A percentile compares a stretch with the other conserved stretches of the same genome.
phyloP scores from a whole-genome alignment of 129 eudicot species.

The Saussurea involucrata region DNA sequence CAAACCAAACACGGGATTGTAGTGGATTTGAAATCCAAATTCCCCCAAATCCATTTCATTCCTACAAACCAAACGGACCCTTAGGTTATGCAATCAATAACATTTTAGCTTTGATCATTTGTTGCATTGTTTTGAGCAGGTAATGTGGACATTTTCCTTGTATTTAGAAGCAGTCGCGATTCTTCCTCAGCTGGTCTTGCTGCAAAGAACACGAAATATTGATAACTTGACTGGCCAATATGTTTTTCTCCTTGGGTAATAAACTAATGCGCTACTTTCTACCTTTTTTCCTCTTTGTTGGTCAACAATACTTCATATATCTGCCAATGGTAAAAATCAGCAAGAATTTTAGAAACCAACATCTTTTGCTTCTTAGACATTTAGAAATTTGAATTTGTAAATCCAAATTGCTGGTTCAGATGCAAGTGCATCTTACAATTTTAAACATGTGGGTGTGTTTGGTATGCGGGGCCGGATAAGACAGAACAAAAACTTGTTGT shows the following conservation, averaged over 20 bases:
- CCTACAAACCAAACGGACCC: too few species aligned
- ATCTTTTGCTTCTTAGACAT: slow-evolving; percentile 2
- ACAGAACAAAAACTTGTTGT: background rate
- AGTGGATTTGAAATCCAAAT: too few species aligned
- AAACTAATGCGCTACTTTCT: background rate
- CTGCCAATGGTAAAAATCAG: background rate
- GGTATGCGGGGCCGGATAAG: background rate
- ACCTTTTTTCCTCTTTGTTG: background rate
- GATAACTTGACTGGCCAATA: slow-evolving; percentile 97
- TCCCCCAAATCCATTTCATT: too few species aligned
- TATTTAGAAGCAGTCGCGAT: slow-evolving; percentile 90
- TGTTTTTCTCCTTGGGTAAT: slow-evolving; percentile 84
- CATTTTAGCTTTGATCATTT: background rate
- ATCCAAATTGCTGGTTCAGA: slow-evolving; percentile 1
- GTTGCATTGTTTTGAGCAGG: slow-evolving; percentile 33
- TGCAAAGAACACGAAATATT: slow-evolving; percentile 90
- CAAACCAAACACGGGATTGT: too few species aligned
- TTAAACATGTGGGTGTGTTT: background rate
- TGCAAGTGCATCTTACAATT: slow-evolving; percentile 4
- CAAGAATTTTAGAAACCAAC: background rate
- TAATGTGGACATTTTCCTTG: slow-evolving; percentile 87
- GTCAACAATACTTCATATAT: background rate
- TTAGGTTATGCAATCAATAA: slow-evolving; percentile 1
- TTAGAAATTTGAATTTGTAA: background rate
- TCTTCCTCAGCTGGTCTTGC: slow-evolving; percentile 89